Evolutionary conservation across 306 rosid species (phyloP), one percentile per base, ranked within the genome.

Genomic region (Cyclanthera cordifolia): DNA sequence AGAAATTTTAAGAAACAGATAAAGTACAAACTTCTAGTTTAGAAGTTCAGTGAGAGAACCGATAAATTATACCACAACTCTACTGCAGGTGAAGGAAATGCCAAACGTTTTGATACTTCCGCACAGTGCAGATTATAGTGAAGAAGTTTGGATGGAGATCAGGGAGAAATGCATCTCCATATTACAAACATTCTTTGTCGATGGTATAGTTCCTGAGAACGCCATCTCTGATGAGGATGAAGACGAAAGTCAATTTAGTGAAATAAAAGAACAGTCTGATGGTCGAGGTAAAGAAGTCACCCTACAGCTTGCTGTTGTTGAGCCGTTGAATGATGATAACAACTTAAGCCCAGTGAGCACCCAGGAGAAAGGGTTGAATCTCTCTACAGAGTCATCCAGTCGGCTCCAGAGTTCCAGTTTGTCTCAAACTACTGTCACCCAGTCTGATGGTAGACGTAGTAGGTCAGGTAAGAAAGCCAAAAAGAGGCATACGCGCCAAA

Each of bases 61-160:
- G 14, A 34, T 14, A 17, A 43, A 47, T 50, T 41, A 58, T 34
- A 27, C 27, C 27, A 12, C 8, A 17, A 45, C 21, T 74, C 59
- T 77, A 50, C 66, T 82, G 77, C 95, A 93, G 99, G 89, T 93
- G 53, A 93, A 88, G 90, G 99, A 93, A 84, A 90, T 93, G 96
- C 96, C 99, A 68, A 93, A 93, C 77, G 96, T 90, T 71, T 79
- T 93, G 87, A 93, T 93, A 82, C 99, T 93, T 79, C 99, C 99
- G 2, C 95, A 85, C 67, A 93, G 99, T 86, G 96, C 99, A 30
- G 96, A 93, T 86, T 93, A 90, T 67, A 93, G 99, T 82, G 99
- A 93, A 88, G 97, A 93, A 80, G 99, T 86, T 17, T 93, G 99
- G 99, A 83, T 88, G 90, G 99, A 93, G 83, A 93, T 93, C 79